Evolutionary conservation across 176 grass and related monocot genomes (phyloP), one percentile per base, ranked within the genome.

Genomic region (Oryza glaberrima): DNA sequence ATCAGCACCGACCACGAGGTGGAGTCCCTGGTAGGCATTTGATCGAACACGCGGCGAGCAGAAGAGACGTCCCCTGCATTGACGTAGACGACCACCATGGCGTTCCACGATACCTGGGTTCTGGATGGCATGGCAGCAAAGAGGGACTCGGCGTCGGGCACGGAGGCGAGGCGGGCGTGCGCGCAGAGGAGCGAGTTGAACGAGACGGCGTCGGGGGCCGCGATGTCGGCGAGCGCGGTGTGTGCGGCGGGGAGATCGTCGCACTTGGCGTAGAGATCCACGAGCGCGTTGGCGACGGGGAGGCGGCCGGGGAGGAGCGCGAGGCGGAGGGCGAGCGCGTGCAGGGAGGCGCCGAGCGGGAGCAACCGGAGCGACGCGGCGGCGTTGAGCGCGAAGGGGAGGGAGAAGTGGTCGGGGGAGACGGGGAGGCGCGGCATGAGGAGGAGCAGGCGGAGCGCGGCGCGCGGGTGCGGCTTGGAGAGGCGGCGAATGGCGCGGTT

Each of bases 191-290:
- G 72, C 5, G 90, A 92, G 10, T 95, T 95, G 90, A 84, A 88
- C 20, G 90, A 90, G 17, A 95, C 73, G 2, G 86, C 83, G 72
- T 95, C 90, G 4, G 86, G 86, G 1, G 22, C 6, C 16, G 88
- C 67, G 41, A 95, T 90, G 26, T 81, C 77, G 11, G 72, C 78
- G 16, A 92, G 86, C 48, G 85, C 85, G n/a, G 60, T 68, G 71
- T 88, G 88, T 8, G 93, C 83, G 43, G 81, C 66, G 6, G 19
- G 60, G 76, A 92, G 84, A 36, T 71, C 86, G 72, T 77, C 43
- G 90, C 88, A 92, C 80, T 92, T 95, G 68, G 87, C 88, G 85
- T 95, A 95, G 80, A 92, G 84, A 69, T 75, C 93, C 7, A 95
- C 86, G 44, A 95, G 71, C 7, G 93, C 93, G 72, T 92, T 90